phyloP scores from a whole-genome alignment of 2,329 filamentous ascomycete genomes.

The Podosphaera aphanis region DNA sequence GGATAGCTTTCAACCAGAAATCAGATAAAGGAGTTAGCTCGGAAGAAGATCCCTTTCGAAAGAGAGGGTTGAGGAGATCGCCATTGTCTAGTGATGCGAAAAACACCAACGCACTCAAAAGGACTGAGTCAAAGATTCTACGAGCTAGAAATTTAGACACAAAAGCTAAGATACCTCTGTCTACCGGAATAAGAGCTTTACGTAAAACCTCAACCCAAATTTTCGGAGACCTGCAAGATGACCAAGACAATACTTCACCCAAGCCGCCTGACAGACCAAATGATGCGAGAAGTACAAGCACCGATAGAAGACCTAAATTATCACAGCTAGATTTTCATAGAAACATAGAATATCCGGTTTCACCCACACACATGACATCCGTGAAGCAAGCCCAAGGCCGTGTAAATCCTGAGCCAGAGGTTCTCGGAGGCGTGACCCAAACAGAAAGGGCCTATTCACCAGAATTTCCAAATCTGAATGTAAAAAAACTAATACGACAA shows the following conservation, averaged over 20 bases:
- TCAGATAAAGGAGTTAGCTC: too few species aligned
- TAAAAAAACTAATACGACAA: neutral
- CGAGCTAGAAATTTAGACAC: neutral
- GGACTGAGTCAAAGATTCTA: neutral
- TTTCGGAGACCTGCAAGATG: neutral
- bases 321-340: neutral
- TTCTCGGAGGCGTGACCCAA: neutral
- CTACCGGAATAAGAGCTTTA: too few species aligned
- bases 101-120: neutral
- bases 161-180: neutral
- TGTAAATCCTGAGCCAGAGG: neutral
- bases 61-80: constrained; percentile 6
- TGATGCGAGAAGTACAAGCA: too few species aligned
- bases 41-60: constrained; percentile 5
- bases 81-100: neutral
- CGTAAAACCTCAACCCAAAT: too few species aligned
- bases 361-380: neutral
- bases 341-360: neutral
- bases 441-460: neutral
- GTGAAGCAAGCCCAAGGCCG: neutral
- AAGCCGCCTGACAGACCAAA: neutral
- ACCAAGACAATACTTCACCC: neutral
- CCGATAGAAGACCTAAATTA: neutral
- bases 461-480: neutral
- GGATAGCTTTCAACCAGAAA: too few species aligned